Evolutionary conservation across 2,329 filamentous ascomycete genomes (phyloP).

Genomic region (Drechslera avenae): DNA sequence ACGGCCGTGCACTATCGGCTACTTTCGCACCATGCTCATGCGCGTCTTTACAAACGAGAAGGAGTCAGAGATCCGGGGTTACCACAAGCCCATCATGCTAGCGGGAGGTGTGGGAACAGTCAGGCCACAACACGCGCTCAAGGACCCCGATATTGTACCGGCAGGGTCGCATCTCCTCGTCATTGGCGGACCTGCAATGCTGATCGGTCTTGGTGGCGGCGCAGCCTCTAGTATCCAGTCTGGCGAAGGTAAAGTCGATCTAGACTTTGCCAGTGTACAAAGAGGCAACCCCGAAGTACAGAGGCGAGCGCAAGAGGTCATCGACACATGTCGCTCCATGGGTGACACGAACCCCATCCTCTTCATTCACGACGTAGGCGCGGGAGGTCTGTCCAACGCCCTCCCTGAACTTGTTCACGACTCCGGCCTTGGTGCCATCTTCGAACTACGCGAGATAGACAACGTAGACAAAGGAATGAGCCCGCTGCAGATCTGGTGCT

Average conservation of each 20-base stretch:
- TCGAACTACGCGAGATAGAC: slow-evolving; percentile 93
- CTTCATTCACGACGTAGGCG: slow-evolving; percentile 97
- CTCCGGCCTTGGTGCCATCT: slow-evolving; percentile 85
- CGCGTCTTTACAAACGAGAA: slow-evolving; percentile 66
- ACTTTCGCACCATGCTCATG: slow-evolving; percentile 87
- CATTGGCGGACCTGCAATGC: slow-evolving; percentile 93
- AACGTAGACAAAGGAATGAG: slow-evolving; percentile 91
- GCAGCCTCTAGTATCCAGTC: slow-evolving; percentile 91
- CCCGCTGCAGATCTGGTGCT: slow-evolving; percentile 97
- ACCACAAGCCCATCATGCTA: slow-evolving; percentile 99
- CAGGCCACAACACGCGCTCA: slow-evolving; percentile 86
- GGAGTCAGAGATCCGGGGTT: slow-evolving; percentile 77
- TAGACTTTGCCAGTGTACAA: slow-evolving; percentile 97
- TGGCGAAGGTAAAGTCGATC: slow-evolving; percentile 83
- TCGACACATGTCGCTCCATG: slow-evolving; percentile 87
- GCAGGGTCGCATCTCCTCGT: slow-evolving; percentile 91
- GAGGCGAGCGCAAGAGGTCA: slow-evolving; percentile 94
- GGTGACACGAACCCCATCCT: slow-evolving; percentile 87
- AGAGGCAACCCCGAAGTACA: slow-evolving; percentile 97
- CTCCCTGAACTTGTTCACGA: slow-evolving; percentile 91
- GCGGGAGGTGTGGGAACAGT: slow-evolving; percentile 94
- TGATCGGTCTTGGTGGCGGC: slow-evolving; percentile 94
- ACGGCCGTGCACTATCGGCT: slow-evolving; percentile 82
- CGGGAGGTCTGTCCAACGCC: slow-evolving; percentile 83
- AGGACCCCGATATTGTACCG: slow-evolving; percentile 77